These are phyloP conservation scores for Cryphonectria nitschkei DNA, from an alignment of 2,329 filamentous ascomycete genomes.

Conservation along the genomic window DNA sequence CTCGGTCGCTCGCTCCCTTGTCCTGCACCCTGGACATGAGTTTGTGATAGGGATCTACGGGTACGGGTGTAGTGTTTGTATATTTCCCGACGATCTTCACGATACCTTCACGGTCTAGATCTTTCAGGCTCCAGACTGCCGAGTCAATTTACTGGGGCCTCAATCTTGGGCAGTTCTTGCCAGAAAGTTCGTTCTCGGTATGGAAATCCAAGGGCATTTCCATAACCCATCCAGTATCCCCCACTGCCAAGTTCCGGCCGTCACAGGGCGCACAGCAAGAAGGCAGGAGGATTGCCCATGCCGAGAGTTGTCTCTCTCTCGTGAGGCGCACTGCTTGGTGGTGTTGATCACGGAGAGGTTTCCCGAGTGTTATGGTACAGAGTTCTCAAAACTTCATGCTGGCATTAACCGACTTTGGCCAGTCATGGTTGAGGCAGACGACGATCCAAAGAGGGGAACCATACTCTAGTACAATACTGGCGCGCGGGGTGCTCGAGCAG, in stretches of 20 bases:
- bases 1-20: background rate
- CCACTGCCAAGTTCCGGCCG: slow-evolving; percentile 20
- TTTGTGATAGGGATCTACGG: background rate
- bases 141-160: background rate
- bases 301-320: background rate
- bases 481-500: background rate
- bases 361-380: background rate
- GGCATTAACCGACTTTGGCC: background rate
- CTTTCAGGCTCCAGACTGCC: background rate
- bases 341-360: background rate
- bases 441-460: background rate
- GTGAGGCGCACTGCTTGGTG: background rate
- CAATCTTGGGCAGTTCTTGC: background rate
- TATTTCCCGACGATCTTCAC: background rate
- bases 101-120: slow-evolving; percentile 9
- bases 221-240: slow-evolving; percentile 12
- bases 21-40: background rate
- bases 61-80: background rate
- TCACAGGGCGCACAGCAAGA: background rate
- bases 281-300: background rate
- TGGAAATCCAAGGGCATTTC: slow-evolving; percentile 9
- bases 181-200: background rate
- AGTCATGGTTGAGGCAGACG: background rate
- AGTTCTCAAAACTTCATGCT: background rate
- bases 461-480: background rate